Percentiles rank a stretch among this genome's conserved stretches.
These are phyloP conservation scores for Starmerella gropengiesseri DNA, from an alignment of 805 yeast species.

Conservation along the genomic window DNA sequence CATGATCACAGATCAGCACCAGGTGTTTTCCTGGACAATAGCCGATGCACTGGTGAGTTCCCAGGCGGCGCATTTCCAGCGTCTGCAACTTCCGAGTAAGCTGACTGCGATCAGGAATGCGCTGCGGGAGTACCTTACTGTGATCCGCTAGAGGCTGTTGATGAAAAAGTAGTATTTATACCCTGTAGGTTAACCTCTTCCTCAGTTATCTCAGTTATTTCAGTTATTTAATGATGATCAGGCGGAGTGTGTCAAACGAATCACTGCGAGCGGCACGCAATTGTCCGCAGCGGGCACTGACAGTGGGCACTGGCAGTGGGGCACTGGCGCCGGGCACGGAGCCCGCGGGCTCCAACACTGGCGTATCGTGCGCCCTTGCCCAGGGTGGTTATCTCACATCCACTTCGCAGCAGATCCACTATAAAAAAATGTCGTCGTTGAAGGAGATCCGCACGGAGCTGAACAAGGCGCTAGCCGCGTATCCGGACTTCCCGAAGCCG, in stretches of 20 bases:
- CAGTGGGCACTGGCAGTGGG: too few species aligned
- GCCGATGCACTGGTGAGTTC: slow-evolving; percentile 14
- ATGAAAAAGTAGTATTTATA: background rate
- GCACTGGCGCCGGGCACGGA: too few species aligned
- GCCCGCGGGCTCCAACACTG: too few species aligned
- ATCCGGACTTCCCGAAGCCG: slow-evolving; percentile 87
- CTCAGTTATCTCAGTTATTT: too few species aligned
- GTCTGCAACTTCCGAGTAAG: slow-evolving; percentile 13
- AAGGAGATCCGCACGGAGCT: slow-evolving; percentile 23
- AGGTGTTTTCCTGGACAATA: slow-evolving; percentile 18
- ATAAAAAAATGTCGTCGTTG: background rate
- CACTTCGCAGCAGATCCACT: background rate
- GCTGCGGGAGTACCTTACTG: slow-evolving; percentile 11
- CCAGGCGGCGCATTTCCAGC: slow-evolving; percentile 15
- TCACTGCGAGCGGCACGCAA: too few species aligned
- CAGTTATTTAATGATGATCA: too few species aligned
- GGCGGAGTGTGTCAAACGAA: too few species aligned
- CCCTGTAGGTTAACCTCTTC: too few species aligned
- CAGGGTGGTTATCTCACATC: too few species aligned
- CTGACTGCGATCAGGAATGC: slow-evolving; percentile 13
- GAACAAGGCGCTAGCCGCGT: slow-evolving; percentile 40
- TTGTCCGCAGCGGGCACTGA: too few species aligned
- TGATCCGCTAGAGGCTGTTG: background rate
- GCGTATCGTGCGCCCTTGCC: too few species aligned
- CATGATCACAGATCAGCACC: slow-evolving; percentile 42